Conservation (phyloP, 192 early-diverging fungal species). For the Lunasporangiospora selenospora region DNA sequence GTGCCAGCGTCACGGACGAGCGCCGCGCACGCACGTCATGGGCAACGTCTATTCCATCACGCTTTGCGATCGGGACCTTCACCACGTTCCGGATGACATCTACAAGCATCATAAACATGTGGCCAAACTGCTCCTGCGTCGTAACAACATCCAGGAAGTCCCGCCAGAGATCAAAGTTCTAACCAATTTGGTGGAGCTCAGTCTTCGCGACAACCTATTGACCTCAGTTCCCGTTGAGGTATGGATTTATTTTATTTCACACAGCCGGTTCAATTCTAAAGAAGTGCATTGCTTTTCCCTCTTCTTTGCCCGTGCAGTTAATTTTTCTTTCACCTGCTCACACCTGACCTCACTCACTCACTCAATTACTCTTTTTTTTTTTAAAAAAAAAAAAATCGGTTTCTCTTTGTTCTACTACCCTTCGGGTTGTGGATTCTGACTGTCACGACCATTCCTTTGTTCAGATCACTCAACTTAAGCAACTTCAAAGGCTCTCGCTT, state of each 20-base stretch:
- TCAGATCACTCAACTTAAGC: conserved; percentile 33
- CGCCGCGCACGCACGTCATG: conserved; percentile 10
- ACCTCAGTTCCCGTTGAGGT: conserved; percentile 31
- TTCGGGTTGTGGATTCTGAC: too few species aligned
- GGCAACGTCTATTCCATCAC: conserved; percentile 48
- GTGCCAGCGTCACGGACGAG: too few species aligned
- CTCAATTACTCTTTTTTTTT: too few species aligned
- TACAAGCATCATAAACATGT: conserved; percentile 48
- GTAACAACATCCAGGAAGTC: conserved; percentile 43
- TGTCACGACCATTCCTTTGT: too few species aligned
- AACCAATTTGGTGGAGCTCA: conserved; percentile 37
- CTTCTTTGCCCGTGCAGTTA: too few species aligned
- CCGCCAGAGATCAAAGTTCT: conserved; percentile 44
- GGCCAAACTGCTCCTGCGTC: conserved; percentile 23
- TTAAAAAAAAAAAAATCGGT: too few species aligned
- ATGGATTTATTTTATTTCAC: too few species aligned
- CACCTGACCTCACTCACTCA: too few species aligned
- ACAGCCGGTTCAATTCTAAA: too few species aligned
- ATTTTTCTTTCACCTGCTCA: too few species aligned
- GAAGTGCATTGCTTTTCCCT: too few species aligned
- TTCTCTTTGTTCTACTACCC: too few species aligned
- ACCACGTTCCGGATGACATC: conserved; percentile 44
- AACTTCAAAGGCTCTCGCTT: conserved; percentile 48
- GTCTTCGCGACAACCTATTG: conserved; percentile 35
- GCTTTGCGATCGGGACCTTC: conserved; percentile 38